Evolutionary conservation across 2,329 filamentous ascomycete species (phyloP).

Genomic region (Parastagonospora nodorum): DNA sequence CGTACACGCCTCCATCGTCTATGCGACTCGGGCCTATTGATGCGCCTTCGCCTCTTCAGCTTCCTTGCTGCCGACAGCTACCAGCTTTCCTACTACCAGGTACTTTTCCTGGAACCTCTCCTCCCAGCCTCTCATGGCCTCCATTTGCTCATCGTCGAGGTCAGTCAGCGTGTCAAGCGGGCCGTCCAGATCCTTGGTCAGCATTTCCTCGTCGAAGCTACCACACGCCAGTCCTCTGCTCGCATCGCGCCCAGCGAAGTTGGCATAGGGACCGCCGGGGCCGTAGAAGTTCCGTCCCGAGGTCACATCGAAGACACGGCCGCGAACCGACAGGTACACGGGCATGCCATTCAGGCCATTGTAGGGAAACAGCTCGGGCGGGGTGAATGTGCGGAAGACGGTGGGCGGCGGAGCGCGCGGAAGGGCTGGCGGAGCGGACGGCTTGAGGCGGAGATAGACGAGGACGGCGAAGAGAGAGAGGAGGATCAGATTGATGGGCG

Average conservation of each 20-base stretch:
- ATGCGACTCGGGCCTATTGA: background rate
- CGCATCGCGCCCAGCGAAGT: conserved; percentile 94
- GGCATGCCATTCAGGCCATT: conserved; percentile 75
- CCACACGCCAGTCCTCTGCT: conserved; percentile 84
- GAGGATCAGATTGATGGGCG: conserved; percentile 66
- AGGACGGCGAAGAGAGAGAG: conserved; percentile 62
- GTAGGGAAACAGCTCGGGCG: conserved; percentile 80
- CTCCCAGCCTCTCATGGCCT: conserved; percentile 88
- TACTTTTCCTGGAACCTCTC: conserved; percentile 94
- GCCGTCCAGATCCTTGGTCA: conserved; percentile 86
- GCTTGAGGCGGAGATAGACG: conserved; percentile 64
- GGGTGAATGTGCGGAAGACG: conserved; percentile 85
- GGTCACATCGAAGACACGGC: conserved; percentile 88
- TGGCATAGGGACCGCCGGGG: conserved; percentile 90
- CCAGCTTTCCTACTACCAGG: conserved; percentile 85
- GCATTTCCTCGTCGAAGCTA: conserved; percentile 93
- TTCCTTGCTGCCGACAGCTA: conserved; percentile 65
- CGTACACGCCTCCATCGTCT: background rate
- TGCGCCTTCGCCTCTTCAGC: conserved; percentile 49
- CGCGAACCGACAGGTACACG: conserved; percentile 90
- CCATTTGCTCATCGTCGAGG: conserved; percentile 74
- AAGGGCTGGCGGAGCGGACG: conserved; percentile 56
- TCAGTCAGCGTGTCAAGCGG: conserved; percentile 78
- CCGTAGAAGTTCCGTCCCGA: conserved; percentile 93
- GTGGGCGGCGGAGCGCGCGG: conserved; percentile 68